Evolutionary conservation across 306 rosid species (phyloP).

Genomic region (Vigna radiata): DNA sequence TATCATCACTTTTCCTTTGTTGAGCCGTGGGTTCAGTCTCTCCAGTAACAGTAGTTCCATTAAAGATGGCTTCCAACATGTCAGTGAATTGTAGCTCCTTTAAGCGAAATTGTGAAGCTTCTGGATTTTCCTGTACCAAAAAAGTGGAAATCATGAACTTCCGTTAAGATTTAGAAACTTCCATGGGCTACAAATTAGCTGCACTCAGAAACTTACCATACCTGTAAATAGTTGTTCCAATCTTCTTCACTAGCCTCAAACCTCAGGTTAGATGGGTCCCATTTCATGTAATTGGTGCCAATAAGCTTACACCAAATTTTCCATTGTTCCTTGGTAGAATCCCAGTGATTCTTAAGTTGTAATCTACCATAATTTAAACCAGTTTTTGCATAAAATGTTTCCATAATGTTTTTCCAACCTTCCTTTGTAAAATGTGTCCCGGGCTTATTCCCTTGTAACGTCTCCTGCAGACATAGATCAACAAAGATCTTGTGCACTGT

Average conservation of each 20-base stretch:
- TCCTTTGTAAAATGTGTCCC: slow-evolving; percentile 74
- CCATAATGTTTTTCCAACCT: slow-evolving; percentile 72
- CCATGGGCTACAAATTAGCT: slow-evolving; percentile 28
- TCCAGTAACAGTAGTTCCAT: slow-evolving; percentile 50
- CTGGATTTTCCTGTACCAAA: slow-evolving; percentile 59
- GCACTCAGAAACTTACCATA: slow-evolving; percentile 39
- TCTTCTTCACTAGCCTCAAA: slow-evolving; percentile 66
- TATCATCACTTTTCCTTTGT: slow-evolving; percentile 45
- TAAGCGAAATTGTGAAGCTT: slow-evolving; percentile 61
- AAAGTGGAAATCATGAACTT: slow-evolving; percentile 32
- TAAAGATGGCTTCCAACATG: slow-evolving; percentile 48
- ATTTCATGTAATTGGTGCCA: slow-evolving; percentile 65
- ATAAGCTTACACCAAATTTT: slow-evolving; percentile 67
- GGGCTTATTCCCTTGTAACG: slow-evolving; percentile 71
- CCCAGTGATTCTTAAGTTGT: slow-evolving; percentile 84
- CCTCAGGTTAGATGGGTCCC: slow-evolving; percentile 56
- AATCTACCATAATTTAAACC: slow-evolving; percentile 61
- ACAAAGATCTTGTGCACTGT: slow-evolving; percentile 59
- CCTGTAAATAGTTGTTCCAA: slow-evolving; percentile 66
- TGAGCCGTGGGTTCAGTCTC: slow-evolving; percentile 47
- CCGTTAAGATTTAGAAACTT: slow-evolving; percentile 12
- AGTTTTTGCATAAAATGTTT: slow-evolving; percentile 58
- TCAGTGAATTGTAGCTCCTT: slow-evolving; percentile 51
- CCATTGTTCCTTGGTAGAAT: slow-evolving; percentile 71
- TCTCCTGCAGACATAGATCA: slow-evolving; percentile 71